Base-by-base conservation (phyloP, 1,284 basidiomycete species). In the Tylopilus sp. region DNA sequence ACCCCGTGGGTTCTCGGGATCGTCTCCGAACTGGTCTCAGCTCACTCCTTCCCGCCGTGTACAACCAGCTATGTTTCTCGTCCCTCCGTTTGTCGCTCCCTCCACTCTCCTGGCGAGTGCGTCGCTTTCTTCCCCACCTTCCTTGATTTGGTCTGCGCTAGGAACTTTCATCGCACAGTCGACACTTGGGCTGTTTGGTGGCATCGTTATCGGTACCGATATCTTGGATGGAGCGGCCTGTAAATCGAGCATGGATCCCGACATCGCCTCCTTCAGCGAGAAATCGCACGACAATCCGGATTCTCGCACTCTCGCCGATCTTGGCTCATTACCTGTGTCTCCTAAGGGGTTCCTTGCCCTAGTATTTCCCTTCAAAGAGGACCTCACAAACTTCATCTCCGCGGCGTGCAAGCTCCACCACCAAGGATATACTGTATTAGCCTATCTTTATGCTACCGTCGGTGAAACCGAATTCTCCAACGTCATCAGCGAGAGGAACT, bases 41-140 rank as follows among this genome's bases (percentile, higher is more conserved):
- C 51, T 71, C 28, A 41, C 53, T 16, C 57, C 68, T 8, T 65
- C 63, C 6, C 46, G 57, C 11, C 43, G 42, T 4, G 52, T 64
- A 34, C 71, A 69, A 31, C 57, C 71, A 18, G 79, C 74, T 6
- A 64, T 67, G 2, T 81, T 76, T 61, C 66, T 84, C 4, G 57
- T 76, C 4, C 83, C 84, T 8, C 84, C 84, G 1, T 79, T 84
- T 54, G 66, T 82, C 5, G 57, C 68, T 2, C 55, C 58, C 0
- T 45, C 57, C 2, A 25, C 63, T 18, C 54, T 75, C 36, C 60
- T 75, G 12, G 55, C 63, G 2, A 41, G 51, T 7, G 55, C 57
- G 31, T 51, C 57, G 9, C 51, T 59, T 26, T 23, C 52, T 10
- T 51, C 58, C 13, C 31, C 45, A 9, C 48, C 59, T 31, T 53